These are phyloP conservation scores for Rubia yunnanensis DNA, from an alignment of 257 asterid species.

Conservation along the genomic window DNA sequence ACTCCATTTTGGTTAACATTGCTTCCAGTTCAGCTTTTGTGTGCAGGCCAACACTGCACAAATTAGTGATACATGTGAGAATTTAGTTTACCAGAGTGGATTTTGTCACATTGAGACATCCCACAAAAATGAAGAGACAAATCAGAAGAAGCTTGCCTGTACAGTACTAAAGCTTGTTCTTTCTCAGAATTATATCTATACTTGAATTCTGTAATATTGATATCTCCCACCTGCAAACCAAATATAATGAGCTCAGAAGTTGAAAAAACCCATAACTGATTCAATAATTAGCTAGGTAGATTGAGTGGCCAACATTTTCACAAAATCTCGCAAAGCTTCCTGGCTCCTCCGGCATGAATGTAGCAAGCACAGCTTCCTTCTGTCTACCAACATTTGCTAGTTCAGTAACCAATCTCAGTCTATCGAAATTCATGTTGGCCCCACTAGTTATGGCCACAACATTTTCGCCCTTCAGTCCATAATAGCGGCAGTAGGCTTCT, in stretches of 20 bases:
- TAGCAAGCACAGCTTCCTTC: slow-evolving; percentile 80
- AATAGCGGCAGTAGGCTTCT: slow-evolving; percentile 85
- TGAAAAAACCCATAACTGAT: neutral
- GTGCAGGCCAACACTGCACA: slow-evolving; percentile 79
- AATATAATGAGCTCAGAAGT: neutral
- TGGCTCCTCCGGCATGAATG: slow-evolving; percentile 68
- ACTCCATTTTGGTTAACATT: slow-evolving; percentile 51
- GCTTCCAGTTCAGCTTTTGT: slow-evolving; percentile 60
- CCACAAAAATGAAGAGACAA: slow-evolving; percentile 9
- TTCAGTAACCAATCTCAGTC: slow-evolving; percentile 88
- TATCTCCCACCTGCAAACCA: slow-evolving; percentile 68
- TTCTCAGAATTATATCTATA: slow-evolving; percentile 62
- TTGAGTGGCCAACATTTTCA: slow-evolving; percentile 46
- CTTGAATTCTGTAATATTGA: slow-evolving; percentile 79
- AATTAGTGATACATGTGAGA: slow-evolving; percentile 5
- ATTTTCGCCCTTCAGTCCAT: slow-evolving; percentile 65
- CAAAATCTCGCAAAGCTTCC: slow-evolving; percentile 70
- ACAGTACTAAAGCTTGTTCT: slow-evolving; percentile 63
- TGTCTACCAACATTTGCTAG: slow-evolving; percentile 88
- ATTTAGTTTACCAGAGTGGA: neutral
- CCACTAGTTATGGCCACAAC: slow-evolving; percentile 91
- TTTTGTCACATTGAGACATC: neutral
- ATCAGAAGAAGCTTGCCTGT: slow-evolving; percentile 51
- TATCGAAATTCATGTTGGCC: slow-evolving; percentile 94
- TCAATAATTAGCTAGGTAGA: neutral